Percentiles rank a stretch among this genome's conserved stretches.
Evolutionary conservation across 768 basidiomycete genomes (phyloP).

Genomic region (Epithele typhae): DNA sequence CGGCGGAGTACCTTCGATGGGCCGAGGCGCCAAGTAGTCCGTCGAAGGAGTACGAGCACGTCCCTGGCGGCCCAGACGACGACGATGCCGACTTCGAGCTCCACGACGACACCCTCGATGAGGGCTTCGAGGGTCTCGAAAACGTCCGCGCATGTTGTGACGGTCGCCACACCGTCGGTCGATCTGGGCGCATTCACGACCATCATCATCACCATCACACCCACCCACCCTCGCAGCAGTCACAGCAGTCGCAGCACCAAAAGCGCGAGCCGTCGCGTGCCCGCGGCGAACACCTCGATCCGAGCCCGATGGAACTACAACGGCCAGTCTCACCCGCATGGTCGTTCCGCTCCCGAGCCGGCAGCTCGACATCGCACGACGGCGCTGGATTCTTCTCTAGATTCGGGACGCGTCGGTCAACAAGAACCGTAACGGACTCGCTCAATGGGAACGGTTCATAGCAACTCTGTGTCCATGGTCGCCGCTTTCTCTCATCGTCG

Average conservation of each 20-base stretch:
- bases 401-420: conserved; percentile 70
- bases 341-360: conserved; percentile 79
- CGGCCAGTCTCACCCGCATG: conserved; percentile 79
- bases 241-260: not conserved
- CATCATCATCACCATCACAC: conserved; percentile 57
- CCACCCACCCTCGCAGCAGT: conserved; percentile 14
- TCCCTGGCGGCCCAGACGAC: conserved; percentile 38
- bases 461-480: not conserved
- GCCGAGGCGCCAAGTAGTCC: conserved; percentile 78
- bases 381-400: conserved; percentile 63
- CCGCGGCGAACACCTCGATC: conserved; percentile 50
- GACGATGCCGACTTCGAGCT: conserved; percentile 82
- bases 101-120: conserved; percentile 68
- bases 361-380: conserved; percentile 72
- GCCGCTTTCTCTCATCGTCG: not conserved
- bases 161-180: conserved; percentile 81
- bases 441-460: conserved; percentile 16
- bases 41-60: conserved; percentile 45
- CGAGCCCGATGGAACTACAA: conserved; percentile 38
- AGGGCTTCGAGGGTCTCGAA: conserved; percentile 88
- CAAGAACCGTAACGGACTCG: conserved; percentile 26
- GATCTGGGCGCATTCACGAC: conserved; percentile 48
- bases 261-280: conserved; percentile 31
- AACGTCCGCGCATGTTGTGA: conserved; percentile 93
- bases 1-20: conserved; percentile 86